Evolutionary conservation across 2,329 filamentous ascomycete species (phyloP), one percentile per base, ranked within the genome.

Genomic region (Claviceps paspali): DNA sequence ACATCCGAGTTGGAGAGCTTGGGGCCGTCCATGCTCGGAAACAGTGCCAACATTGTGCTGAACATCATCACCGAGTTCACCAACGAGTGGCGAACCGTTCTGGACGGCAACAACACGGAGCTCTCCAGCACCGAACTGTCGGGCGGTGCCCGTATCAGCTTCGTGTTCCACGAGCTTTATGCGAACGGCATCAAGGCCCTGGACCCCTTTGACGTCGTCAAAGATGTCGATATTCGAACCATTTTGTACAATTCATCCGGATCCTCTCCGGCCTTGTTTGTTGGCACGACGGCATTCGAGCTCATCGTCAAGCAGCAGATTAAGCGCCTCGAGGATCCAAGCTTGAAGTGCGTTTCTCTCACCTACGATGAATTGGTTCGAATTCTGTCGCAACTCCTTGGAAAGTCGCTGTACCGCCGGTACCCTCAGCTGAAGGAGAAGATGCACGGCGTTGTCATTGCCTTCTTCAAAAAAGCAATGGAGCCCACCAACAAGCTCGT

Each of bases 51-150:
- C 57, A 93, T 98, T 45, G 79, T 98, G 39, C 75, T 98, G 45
- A 95, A 95, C 63, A 93, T 98, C 63, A 98, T 98, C 54, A 96
- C 88, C 29, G 91, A 98, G 61, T 98, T 98, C 57, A 87, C 84
- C 49, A 94, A 93, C 54, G 91, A 98, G 58, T 98, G 93, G 74
- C 77, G 88, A 50, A 94, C 87, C 17, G 85, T 98, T 17, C 63
- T 98, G 42, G 92, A 98, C 49, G 91, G 91, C 49, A 94, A 94
- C 63, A 96, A 92, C 62, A 85, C 85, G 45, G 91, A 98, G 59
- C 70, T 98, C 4, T 96, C 91, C 18, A 94, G 85, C 61, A 74
- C 82, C 2, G 91, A 98, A 59, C 70, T 98, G 43, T 96, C 91
- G 5, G 91, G 91, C 45, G 91, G 91, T 65, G 91, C 91, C 38